Percentiles rank a stretch among this genome's conserved stretches.
These are phyloP conservation scores for Rhynchosporium agropyri DNA, from an alignment of 2,329 filamentous ascomycete species.

Conservation along the genomic window DNA sequence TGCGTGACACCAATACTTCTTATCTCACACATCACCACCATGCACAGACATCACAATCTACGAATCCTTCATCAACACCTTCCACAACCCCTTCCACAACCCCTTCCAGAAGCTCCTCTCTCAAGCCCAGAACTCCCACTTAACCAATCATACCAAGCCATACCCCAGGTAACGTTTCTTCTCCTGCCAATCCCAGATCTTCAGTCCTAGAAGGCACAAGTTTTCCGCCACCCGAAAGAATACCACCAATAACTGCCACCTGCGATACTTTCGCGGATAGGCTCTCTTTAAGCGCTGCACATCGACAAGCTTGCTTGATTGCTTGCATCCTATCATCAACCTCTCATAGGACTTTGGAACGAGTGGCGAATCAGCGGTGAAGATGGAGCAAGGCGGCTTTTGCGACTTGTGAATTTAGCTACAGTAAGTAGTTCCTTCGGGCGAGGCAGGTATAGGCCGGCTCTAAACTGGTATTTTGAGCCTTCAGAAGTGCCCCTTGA, in stretches of 20 bases:
- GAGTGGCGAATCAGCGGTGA: slow-evolving; percentile 32
- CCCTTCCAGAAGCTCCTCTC: neutral
- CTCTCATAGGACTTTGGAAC: neutral
- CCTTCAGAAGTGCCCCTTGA: too few relatives aligned
- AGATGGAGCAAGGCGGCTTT: neutral
- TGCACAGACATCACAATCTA: neutral
- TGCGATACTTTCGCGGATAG: slow-evolving; percentile 17
- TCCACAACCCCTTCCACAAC: slow-evolving; percentile 1
- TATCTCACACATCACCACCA: neutral
- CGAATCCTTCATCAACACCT: neutral
- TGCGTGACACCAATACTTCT: neutral
- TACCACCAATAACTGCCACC: neutral
- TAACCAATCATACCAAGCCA: slow-evolving; percentile 6
- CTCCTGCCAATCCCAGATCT: slow-evolving; percentile 12
- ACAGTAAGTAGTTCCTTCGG: too few relatives aligned
- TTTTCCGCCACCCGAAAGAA: slow-evolving; percentile 12
- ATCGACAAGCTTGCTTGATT: neutral
- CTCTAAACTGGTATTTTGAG: too few relatives aligned
- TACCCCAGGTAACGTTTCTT: slow-evolving; percentile 27
- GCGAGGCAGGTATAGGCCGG: neutral
- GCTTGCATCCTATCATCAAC: neutral
- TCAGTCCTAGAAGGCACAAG: neutral
- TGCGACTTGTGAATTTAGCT: neutral
- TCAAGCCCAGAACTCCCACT: neutral
- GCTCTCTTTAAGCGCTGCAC: slow-evolving; percentile 10